phyloP scores from a whole-genome alignment of 2,329 filamentous ascomycete genomes.

The Parastagonospora avenae region DNA sequence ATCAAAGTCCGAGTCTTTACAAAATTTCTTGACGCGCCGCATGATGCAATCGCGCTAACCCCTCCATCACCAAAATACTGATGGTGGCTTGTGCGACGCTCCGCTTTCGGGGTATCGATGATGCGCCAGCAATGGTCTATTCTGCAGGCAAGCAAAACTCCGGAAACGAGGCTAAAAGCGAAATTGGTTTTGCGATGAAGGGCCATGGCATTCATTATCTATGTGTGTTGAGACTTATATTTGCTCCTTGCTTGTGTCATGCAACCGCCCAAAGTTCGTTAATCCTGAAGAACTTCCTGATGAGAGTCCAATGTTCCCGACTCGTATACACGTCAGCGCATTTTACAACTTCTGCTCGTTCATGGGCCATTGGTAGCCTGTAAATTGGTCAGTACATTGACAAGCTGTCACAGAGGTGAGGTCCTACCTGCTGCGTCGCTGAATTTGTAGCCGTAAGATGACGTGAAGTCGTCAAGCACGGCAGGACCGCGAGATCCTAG shows the following conservation, averaged over 20 bases:
- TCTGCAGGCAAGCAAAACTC: too few species aligned
- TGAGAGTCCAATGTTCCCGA: conserved; percentile 19
- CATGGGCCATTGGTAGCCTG: conserved; percentile 50
- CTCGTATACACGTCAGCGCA: conserved; percentile 13
- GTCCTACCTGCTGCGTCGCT: conserved; percentile 80
- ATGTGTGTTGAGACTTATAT: conserved; percentile 8
- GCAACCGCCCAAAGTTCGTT: conserved; percentile 4
- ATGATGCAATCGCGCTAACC: conserved; percentile 42
- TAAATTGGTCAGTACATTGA: conserved; percentile 17
- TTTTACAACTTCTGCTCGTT: conserved; percentile 44
- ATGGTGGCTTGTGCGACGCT: not conserved
- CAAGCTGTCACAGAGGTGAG: conserved; percentile 13
- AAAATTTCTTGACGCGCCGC: conserved; percentile 37
- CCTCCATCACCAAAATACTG: conserved; percentile 20
- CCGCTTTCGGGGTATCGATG: conserved; percentile 5
- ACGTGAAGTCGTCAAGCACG: conserved; percentile 96
- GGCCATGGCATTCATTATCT: conserved; percentile 25
- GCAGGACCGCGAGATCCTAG: conserved; percentile 93
- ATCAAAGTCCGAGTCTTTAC: conserved; percentile 15
- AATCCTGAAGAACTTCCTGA: conserved; percentile 12
- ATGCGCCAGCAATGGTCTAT: not conserved
- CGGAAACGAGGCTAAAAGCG: too few species aligned
- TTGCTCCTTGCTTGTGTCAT: conserved; percentile 1
- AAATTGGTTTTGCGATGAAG: not conserved
- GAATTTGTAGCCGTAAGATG: conserved; percentile 98